Conservation (phyloP, 495 filamentous ascomycete species). For the Thermothielavioides terrestris region DNA sequence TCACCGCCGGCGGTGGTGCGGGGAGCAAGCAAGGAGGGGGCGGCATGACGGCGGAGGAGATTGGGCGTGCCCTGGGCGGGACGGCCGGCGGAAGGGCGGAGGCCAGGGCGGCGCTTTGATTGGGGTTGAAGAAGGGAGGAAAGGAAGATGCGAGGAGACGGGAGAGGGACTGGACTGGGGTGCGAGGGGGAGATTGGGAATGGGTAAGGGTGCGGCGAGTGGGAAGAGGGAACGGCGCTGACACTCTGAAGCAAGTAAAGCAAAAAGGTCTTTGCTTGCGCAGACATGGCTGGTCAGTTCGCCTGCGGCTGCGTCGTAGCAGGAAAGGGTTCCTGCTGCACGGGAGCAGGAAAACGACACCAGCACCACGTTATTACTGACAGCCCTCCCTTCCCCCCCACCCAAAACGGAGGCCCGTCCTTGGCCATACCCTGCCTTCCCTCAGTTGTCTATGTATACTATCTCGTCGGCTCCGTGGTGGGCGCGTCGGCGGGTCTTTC, state of each 20-base stretch:
- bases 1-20: constrained; percentile 21
- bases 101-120: constrained; percentile 11
- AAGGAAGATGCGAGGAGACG: not conserved
- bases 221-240: too few species aligned
- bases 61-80: not conserved
- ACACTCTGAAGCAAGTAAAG: too few species aligned
- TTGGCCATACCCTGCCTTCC: not conserved
- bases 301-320: too few species aligned
- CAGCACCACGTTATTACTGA: not conserved
- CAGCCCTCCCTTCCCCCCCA: too few species aligned
- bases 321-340: too few species aligned
- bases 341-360: too few species aligned
- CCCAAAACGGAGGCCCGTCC: not conserved
- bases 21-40: not conserved
- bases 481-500: not conserved
- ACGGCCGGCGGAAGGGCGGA: not conserved
- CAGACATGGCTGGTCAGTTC: too few species aligned
- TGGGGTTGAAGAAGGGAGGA: not conserved
- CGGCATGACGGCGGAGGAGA: constrained; percentile 5
- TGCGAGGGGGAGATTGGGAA: not conserved
- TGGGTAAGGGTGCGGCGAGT: not conserved
- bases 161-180: not conserved
- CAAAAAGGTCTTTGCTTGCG: too few species aligned
- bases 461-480: not conserved
- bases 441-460: not conserved